Conservation (phyloP, 1,284 basidiomycete species). For the Mycena sp. region DNA sequence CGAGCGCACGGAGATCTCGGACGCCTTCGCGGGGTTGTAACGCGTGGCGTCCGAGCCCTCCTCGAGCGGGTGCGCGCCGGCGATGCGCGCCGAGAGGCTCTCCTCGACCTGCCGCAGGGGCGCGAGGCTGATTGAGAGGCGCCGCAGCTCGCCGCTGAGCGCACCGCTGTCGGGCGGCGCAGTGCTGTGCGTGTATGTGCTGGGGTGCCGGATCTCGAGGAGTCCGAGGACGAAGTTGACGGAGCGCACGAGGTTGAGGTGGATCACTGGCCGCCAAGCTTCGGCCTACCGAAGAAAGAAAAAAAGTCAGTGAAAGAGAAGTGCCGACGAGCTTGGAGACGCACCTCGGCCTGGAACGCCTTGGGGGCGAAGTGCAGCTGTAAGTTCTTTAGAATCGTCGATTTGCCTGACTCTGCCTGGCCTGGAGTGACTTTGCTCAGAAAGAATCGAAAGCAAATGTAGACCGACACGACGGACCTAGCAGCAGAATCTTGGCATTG, state of each 20-base stretch:
- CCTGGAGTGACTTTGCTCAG: constrained; percentile 45
- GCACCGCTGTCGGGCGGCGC: constrained; percentile 27
- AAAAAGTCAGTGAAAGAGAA: background rate
- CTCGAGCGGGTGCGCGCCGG: constrained; percentile 36
- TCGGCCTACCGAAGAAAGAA: constrained; percentile 43
- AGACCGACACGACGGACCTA: constrained; percentile 52
- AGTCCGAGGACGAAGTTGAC: constrained; percentile 65
- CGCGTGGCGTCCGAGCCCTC: constrained; percentile 24
- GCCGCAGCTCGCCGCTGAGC: constrained; percentile 50
- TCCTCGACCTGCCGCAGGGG: constrained; percentile 66
- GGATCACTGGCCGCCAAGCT: constrained; percentile 69
- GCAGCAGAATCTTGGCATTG: constrained; percentile 60
- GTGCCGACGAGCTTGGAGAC: constrained; percentile 14
- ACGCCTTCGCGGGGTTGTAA: constrained; percentile 52
- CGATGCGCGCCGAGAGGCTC: constrained; percentile 51
- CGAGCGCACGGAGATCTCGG: constrained; percentile 59
- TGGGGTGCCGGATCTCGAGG: constrained; percentile 40
- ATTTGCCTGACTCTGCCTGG: constrained; percentile 74
- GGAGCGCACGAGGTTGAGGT: constrained; percentile 69
- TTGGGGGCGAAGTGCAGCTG: constrained; percentile 68
- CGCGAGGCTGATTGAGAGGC: constrained; percentile 59
- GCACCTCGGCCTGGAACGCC: constrained; percentile 62
- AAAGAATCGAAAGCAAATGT: background rate
- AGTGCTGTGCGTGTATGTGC: constrained; percentile 12
- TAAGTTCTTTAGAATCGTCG: constrained; percentile 72